phyloP scores from a whole-genome alignment of 148 eudicot species.

The Persicaria tinctoria region DNA sequence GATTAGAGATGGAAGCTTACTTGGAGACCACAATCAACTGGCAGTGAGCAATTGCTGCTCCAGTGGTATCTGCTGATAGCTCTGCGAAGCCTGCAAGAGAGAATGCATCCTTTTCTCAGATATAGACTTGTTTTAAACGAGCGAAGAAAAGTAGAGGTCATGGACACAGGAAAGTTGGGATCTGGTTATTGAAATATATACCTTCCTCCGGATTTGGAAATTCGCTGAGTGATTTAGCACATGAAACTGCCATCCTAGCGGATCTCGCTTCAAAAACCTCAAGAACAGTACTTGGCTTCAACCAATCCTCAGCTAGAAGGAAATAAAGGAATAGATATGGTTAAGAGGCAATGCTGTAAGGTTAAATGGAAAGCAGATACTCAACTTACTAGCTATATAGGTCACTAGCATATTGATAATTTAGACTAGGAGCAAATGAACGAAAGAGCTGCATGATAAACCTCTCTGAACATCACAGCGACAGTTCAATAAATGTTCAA shows the following conservation, averaged over 20 bases:
- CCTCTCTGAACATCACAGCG: conserved; percentile 59
- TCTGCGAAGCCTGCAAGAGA: conserved; percentile 66
- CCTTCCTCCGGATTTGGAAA: conserved; percentile 81
- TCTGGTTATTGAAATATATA: background rate
- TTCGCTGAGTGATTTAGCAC: conserved; percentile 58
- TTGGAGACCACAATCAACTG: conserved; percentile 89
- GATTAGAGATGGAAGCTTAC: conserved; percentile 28
- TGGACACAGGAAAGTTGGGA: background rate
- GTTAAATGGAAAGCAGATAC: background rate
- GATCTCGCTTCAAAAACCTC: conserved; percentile 95
- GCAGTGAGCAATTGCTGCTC: conserved; percentile 80
- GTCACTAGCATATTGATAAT: too few species aligned
- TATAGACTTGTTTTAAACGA: background rate
- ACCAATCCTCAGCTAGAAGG: conserved; percentile 89
- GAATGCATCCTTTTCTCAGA: background rate
- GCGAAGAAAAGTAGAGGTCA: background rate
- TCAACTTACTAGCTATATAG: background rate
- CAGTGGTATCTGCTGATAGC: conserved; percentile 71
- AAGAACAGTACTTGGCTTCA: conserved; percentile 46
- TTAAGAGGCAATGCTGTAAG: background rate
- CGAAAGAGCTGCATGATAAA: conserved; percentile 14
- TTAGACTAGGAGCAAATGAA: background rate
- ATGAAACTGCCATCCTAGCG: conserved; percentile 71
- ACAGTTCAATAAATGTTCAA: conserved; percentile 62
- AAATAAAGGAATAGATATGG: conserved; percentile 12